Percentiles rank a stretch among this genome's conserved stretches.
phyloP scores from a whole-genome alignment of 2,329 filamentous ascomycete species.

The Aspergillus pseudoviridinutans region DNA sequence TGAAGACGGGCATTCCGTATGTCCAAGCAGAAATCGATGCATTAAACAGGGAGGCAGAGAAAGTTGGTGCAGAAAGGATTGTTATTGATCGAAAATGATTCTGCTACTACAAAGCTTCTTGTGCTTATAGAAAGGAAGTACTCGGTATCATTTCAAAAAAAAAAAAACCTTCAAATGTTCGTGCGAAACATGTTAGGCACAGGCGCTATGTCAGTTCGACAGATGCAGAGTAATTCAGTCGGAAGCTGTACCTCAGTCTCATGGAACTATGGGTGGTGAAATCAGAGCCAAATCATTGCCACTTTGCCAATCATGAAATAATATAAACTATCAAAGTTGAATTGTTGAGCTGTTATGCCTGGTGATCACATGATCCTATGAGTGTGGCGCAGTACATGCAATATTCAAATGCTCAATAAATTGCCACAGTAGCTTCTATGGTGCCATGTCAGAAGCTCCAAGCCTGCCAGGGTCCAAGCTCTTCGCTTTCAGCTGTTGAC shows the following conservation, averaged over 20 bases:
- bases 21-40: slow-evolving; percentile 46
- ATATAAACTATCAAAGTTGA: neutral
- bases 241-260: neutral
- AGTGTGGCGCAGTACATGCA: slow-evolving; percentile 17
- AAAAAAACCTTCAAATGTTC: neutral
- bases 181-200: neutral
- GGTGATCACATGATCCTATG: neutral
- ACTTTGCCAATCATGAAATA: neutral
- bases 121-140: neutral
- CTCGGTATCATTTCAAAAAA: neutral
- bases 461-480: neutral
- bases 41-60: slow-evolving; percentile 49
- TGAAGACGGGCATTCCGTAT: slow-evolving; percentile 47
- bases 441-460: slow-evolving; percentile 11
- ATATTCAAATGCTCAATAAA: neutral
- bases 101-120: neutral
- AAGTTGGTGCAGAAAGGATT: slow-evolving; percentile 29
- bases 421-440: slow-evolving; percentile 8
- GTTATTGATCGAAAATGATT: neutral
- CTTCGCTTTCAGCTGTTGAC: slow-evolving; percentile 14
- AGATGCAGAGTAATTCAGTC: neutral
- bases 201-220: neutral
- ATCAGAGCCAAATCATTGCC: neutral
- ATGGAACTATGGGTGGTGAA: neutral
- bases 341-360: neutral